A percentile compares a stretch with the other conserved stretches of the same genome.
These are phyloP conservation scores for Silene vulgaris DNA, from an alignment of 179 eudicot species.

Conservation along the genomic window DNA sequence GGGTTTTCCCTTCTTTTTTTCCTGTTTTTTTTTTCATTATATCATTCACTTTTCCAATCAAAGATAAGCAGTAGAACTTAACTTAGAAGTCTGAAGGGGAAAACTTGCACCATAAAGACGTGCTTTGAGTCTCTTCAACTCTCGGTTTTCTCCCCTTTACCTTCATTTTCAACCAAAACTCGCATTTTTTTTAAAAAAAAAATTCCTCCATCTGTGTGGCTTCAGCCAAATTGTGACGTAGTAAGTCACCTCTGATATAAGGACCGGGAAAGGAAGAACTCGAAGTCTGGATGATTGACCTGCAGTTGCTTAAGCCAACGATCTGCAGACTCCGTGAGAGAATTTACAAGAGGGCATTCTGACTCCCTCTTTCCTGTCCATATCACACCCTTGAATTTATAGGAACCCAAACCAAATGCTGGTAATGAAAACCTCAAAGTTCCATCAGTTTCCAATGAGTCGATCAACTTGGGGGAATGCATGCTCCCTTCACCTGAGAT, in stretches of 20 bases:
- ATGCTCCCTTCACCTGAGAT: conserved; percentile 17
- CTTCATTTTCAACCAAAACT: neutral
- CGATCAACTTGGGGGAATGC: conserved; percentile 18
- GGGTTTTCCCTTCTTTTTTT: neutral
- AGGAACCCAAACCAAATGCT: conserved; percentile 28
- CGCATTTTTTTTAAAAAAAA: neutral
- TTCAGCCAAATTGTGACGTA: neutral
- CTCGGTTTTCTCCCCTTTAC: neutral
- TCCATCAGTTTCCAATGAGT: conserved; percentile 15
- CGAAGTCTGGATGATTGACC: conserved; percentile 29
- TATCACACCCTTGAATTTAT: conserved; percentile 21
- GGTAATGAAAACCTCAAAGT: conserved; percentile 20
- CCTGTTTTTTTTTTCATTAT: neutral
- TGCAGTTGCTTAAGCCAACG: conserved; percentile 23
- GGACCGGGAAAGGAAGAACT: conserved; percentile 23
- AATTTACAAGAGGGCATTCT: conserved; percentile 16
- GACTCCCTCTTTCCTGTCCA: conserved; percentile 15
- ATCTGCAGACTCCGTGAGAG: conserved; percentile 19
- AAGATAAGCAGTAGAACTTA: neutral
- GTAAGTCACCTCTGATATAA: conserved; percentile 13
- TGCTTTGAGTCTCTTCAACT: neutral
- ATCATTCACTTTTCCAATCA: neutral
- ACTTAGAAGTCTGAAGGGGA: neutral
- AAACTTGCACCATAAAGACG: neutral
- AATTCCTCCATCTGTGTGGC: conserved; percentile 7